Evolutionary conservation across 2,329 filamentous ascomycete species (phyloP).

Genomic region (Aspergillus versicolor): DNA sequence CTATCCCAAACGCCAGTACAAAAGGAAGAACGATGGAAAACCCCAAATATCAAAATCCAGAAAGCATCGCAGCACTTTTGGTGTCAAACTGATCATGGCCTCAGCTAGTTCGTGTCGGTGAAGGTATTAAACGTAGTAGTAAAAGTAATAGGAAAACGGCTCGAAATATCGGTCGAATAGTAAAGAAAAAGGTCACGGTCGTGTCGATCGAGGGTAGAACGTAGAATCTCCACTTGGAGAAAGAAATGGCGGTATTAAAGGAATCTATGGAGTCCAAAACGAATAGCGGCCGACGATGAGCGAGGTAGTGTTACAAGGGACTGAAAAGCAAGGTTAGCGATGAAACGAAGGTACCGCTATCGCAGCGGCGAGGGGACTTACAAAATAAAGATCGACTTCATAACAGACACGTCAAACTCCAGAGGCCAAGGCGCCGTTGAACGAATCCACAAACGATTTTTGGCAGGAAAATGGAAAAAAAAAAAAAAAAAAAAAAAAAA

Average conservation of each 20-base stretch:
- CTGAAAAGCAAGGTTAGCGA: slow-evolving; percentile 20
- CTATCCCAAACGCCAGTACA: slow-evolving; percentile 40
- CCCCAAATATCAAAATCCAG: slow-evolving; percentile 13
- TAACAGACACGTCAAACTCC: slow-evolving; percentile 29
- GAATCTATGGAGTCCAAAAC: slow-evolving; percentile 27
- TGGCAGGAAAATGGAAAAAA: slow-evolving; percentile 18
- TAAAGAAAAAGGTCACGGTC: slow-evolving; percentile 28
- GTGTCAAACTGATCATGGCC: slow-evolving; percentile 21
- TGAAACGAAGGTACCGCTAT: slow-evolving; percentile 12
- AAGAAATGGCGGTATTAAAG: slow-evolving; percentile 21
- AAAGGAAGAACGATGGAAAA: slow-evolving; percentile 16
- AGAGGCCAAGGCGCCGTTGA: slow-evolving; percentile 26
- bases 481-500: background rate
- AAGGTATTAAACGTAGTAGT: slow-evolving; percentile 12
- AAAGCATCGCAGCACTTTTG: slow-evolving; percentile 24
- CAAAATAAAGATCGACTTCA: slow-evolving; percentile 27
- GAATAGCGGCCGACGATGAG: slow-evolving; percentile 21
- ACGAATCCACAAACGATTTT: slow-evolving; percentile 22
- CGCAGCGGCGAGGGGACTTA: slow-evolving; percentile 18
- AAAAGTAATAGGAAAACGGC: slow-evolving; percentile 6
- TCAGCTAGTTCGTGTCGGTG: slow-evolving; percentile 20
- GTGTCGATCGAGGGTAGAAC: slow-evolving; percentile 23
- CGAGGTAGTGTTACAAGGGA: slow-evolving; percentile 31
- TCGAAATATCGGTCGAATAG: slow-evolving; percentile 23
- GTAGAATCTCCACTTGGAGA: slow-evolving; percentile 11